Evolutionary conservation across 23 red algal species (phyloP), one percentile per base, ranked within the genome.

Genomic region (Pyropia yezoensis): DNA sequence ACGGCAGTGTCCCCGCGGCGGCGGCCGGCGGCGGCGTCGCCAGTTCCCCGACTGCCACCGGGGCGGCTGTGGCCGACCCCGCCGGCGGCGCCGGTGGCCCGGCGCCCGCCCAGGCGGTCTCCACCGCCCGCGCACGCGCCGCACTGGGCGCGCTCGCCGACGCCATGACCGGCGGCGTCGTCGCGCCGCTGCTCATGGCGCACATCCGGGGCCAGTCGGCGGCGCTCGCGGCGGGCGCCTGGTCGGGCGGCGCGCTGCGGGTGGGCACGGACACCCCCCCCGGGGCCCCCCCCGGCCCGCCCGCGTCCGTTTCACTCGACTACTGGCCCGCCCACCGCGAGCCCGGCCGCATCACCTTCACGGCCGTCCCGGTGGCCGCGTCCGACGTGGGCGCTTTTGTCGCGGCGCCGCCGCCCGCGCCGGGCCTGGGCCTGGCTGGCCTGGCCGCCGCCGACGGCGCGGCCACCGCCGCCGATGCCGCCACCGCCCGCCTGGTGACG

Each of bases 131-230:
- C 3, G 57, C 59, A n/a, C 59, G 64, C 50, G 62, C 63, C 18
- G 62, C 63, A 66, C 57, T 80, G 15, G 69, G 34, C 45, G 76
- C 76, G 14, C 62, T 80, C 51, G 53, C 64, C 33, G 76, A 80
- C 26, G 70, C 70, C 64, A 80, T 80, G 76, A 70, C 47, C 54
- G 76, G 70, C 47, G 76, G 70, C 25, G 76, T 80, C 7, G 69
- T 64, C 53, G 63, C 76, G 8, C 76, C 76, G n/a, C 52, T 80
- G 52, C 57, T 59, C 24, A 80, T 80, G 76, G 63, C 59, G 33
- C 61, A 54, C 55, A 51, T 80, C 54, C 49, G 76, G 55, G 64
- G 56, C 20, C 76, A 80, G 57, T 63, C 76, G 24, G 64, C 56
- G 33, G 76, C 76, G 15, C 64, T 80, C 17, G 49, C 34, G 54